phyloP scores from a whole-genome alignment of 371 early-diverging fungal species.

The Mortierella sp. region DNA sequence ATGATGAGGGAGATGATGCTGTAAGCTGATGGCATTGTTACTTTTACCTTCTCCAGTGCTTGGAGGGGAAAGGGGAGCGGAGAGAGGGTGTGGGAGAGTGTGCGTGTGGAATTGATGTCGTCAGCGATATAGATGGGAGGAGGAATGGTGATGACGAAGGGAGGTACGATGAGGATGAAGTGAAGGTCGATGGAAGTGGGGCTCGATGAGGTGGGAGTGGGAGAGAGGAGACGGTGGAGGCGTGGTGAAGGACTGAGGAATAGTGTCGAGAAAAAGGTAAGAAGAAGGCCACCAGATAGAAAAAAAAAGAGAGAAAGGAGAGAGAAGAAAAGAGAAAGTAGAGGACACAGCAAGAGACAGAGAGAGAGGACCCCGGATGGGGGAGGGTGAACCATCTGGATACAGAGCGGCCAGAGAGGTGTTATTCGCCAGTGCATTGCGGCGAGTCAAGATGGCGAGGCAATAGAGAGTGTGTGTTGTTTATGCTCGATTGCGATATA shows the following conservation, averaged over 20 bases:
- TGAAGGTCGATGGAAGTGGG: not conserved
- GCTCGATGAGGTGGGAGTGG: slow-evolving; percentile 1
- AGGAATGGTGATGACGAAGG: not conserved
- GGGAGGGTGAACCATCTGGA: no score
- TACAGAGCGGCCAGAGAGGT: no score
- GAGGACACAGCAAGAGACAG: not conserved
- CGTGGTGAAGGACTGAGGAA: not conserved
- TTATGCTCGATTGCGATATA: no score
- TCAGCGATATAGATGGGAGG: not conserved
- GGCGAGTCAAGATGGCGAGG: no score
- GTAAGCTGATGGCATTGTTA: not conserved
- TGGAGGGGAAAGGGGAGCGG: slow-evolving; percentile 10
- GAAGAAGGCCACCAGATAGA: slow-evolving; percentile 3
- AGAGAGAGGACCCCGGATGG: not conserved
- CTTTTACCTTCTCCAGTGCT: slow-evolving; percentile 22
- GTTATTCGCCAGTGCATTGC: no score
- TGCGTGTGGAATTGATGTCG: not conserved
- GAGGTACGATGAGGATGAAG: not conserved
- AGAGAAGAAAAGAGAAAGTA: not conserved
- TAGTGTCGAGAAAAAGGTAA: slow-evolving; percentile 8
- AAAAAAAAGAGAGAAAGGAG: not conserved
- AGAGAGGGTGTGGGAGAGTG: not conserved
- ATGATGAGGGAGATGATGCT: not conserved
- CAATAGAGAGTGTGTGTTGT: no score
- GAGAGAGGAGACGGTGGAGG: slow-evolving; percentile 1